A percentile compares a stretch with the other conserved stretches of the same genome.
These are phyloP conservation scores for Fusarium heterosporum DNA, from an alignment of 2,329 filamentous ascomycete genomes.

Conservation along the genomic window DNA sequence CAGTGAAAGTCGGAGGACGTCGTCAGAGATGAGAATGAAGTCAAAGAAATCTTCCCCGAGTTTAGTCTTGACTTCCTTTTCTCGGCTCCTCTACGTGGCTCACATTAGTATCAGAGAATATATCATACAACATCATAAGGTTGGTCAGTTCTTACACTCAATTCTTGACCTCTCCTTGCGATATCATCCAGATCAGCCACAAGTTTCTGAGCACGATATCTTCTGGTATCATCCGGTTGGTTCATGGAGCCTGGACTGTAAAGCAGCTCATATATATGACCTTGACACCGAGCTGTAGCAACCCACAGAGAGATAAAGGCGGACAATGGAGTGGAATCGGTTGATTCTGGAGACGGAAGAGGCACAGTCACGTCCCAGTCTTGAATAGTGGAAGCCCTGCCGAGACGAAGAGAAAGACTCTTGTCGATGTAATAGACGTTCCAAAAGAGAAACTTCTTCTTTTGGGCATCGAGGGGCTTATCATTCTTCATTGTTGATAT, in stretches of 20 bases:
- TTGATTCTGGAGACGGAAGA: constrained; percentile 47
- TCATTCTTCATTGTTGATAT: constrained; percentile 44
- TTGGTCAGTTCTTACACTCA: constrained; percentile 29
- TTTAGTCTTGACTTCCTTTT: constrained; percentile 39
- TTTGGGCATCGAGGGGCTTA: constrained; percentile 22
- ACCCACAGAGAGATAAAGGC: constrained; percentile 62
- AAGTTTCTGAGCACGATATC: constrained; percentile 50
- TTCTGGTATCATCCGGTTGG: constrained; percentile 50
- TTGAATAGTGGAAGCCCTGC: constrained; percentile 64
- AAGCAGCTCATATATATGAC: constrained; percentile 66
- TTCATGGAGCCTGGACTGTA: constrained; percentile 59
- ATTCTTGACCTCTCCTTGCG: constrained; percentile 21
- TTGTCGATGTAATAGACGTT: constrained; percentile 67
- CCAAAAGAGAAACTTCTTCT: constrained; percentile 64
- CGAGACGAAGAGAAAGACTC: constrained; percentile 65
- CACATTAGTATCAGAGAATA: constrained; percentile 3
- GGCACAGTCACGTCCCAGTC: constrained; percentile 67
- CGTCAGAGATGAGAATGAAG: constrained; percentile 54
- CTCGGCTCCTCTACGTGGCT: constrained; percentile 32
- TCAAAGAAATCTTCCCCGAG: constrained; percentile 50
- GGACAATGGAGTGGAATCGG: constrained; percentile 46
- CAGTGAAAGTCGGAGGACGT: constrained; percentile 57
- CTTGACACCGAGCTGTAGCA: constrained; percentile 64
- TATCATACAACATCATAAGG: not conserved
- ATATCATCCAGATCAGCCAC: constrained; percentile 50